Conservation (phyloP, 805 yeast species). For the Hanseniaspora opuntiae region DNA sequence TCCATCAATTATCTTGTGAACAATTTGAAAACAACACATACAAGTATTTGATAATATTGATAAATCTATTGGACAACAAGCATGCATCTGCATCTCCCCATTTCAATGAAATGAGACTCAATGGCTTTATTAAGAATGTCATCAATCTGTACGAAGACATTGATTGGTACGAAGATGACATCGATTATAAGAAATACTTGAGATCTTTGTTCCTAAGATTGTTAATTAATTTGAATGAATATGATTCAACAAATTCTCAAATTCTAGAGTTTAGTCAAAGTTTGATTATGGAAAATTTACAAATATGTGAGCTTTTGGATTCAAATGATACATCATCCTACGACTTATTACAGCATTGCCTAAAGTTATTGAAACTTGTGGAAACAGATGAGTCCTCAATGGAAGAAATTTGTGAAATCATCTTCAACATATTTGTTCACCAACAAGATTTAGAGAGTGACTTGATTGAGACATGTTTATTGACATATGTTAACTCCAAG, state of each 20-base stretch:
- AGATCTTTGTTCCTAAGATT: slow-evolving; percentile 1
- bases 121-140: background rate
- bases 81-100: background rate
- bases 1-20: background rate
- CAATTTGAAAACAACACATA: background rate
- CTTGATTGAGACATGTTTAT: background rate
- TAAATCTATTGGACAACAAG: background rate
- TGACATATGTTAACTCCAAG: background rate
- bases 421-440: background rate
- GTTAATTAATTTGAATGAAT: background rate
- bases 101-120: slow-evolving; percentile 7
- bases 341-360: background rate
- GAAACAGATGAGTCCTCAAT: background rate
- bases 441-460: background rate
- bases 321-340: background rate
- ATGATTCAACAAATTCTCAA: background rate
- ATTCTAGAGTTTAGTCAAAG: slow-evolving; percentile 1
- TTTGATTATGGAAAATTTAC: slow-evolving; percentile 2
- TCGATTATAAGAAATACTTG: background rate
- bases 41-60: background rate
- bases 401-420: slow-evolving; percentile 1
- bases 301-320: slow-evolving; percentile 2
- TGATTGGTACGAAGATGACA: slow-evolving; percentile 9
- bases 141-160: slow-evolving; percentile 6
- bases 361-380: background rate